phyloP scores from a whole-genome alignment of 202 grass and related monocot genomes.

The Setaria viridis region DNA sequence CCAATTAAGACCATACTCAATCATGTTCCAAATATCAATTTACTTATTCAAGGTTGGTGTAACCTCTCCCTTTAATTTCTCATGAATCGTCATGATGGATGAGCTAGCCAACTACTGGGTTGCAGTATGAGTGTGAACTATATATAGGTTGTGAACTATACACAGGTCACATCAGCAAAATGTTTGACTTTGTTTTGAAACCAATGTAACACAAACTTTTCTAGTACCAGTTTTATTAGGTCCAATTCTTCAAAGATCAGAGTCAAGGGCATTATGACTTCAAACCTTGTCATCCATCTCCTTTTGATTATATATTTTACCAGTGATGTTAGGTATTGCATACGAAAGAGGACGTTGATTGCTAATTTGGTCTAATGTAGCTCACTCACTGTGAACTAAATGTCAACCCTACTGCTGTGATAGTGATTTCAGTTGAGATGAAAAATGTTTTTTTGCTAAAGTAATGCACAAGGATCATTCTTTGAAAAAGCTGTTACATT shows the following conservation, averaged over 20 bases:
- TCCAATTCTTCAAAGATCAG: conserved; percentile 7
- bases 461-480: neutral
- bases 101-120: conserved; percentile 45
- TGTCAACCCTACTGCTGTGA: neutral
- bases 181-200: conserved; percentile 18
- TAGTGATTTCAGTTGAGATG: neutral
- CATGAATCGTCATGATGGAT: conserved; percentile 35
- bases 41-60: conserved; percentile 53
- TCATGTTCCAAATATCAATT: conserved; percentile 39
- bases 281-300: neutral
- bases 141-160: no score
- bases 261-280: conserved; percentile 24
- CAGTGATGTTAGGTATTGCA: neutral
- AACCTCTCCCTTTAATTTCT: conserved; percentile 28
- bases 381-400: conserved; percentile 18
- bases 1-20: conserved; percentile 36
- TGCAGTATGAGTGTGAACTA: conserved; percentile 32
- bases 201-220: conserved; percentile 38
- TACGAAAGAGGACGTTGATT: neutral
- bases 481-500: neutral
- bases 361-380: conserved; percentile 37
- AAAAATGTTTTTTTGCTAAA: neutral
- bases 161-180: conserved; percentile 39
- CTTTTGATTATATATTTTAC: neutral
- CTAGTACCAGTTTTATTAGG: neutral